phyloP scores from a whole-genome alignment of 495 filamentous ascomycete species.

The Zalerion maritima region DNA sequence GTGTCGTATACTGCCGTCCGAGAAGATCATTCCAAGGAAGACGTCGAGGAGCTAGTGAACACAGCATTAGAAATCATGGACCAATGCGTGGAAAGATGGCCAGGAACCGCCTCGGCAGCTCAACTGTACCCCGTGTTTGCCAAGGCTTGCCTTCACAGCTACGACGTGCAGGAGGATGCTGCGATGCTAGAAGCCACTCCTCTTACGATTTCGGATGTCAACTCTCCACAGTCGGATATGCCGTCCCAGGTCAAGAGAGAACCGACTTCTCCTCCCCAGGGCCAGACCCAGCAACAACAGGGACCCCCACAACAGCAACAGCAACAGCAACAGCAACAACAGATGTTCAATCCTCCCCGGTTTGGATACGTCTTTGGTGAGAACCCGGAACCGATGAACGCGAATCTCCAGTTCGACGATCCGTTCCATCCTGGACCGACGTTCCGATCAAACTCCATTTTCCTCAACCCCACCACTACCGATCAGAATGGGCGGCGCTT shows the following conservation, averaged over 20 bases:
- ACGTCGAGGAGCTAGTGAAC: slow-evolving; percentile 55
- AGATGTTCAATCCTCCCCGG: slow-evolving; percentile 26
- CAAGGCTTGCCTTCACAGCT: slow-evolving; percentile 70
- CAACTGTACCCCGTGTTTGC: slow-evolving; percentile 68
- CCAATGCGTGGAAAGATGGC: slow-evolving; percentile 70
- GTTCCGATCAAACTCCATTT: slow-evolving; percentile 43
- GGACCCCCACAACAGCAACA: slow-evolving; percentile 8
- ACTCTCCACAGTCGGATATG: slow-evolving; percentile 31
- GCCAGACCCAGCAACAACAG: too few species aligned
- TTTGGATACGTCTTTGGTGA: slow-evolving; percentile 39
- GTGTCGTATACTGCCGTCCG: slow-evolving; percentile 76
- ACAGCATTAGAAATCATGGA: slow-evolving; percentile 60
- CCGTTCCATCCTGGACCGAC: slow-evolving; percentile 23
- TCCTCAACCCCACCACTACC: slow-evolving; percentile 29
- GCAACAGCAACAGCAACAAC: slow-evolving; percentile 8
- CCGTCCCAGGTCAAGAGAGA: slow-evolving; percentile 27
- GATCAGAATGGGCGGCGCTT: slow-evolving; percentile 32
- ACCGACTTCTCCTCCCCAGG: too few species aligned
- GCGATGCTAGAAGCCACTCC: slow-evolving; percentile 42
- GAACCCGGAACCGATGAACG: slow-evolving; percentile 23
- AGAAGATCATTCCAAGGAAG: slow-evolving; percentile 46
- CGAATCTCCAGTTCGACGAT: slow-evolving; percentile 16
- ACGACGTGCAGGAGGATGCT: slow-evolving; percentile 42
- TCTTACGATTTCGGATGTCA: slow-evolving; percentile 31
- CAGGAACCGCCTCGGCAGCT: slow-evolving; percentile 69